Base-by-base conservation (phyloP, 1,284 basidiomycete genomes). In the Heterobasidion annosum region DNA sequence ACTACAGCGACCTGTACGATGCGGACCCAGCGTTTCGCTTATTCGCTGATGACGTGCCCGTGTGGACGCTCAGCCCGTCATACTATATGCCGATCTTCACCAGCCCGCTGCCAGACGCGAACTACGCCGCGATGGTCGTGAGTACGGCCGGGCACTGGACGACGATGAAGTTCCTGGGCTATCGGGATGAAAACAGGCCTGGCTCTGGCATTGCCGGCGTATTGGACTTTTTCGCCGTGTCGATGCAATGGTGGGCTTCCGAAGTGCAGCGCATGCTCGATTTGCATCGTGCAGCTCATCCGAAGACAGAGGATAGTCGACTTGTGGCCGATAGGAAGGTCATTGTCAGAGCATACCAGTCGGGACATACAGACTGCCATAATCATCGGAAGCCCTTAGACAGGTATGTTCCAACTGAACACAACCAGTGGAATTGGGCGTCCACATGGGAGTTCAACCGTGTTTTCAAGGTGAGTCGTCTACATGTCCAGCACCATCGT, bases 111-210 rank as follows among this genome's bases (percentile, higher is more conserved):
- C 78, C 79, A 1, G 62, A 71, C 25, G 72, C 65, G 5, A 78
- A 80, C 58, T 86, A 83, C 63, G 73, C 73, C 44, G 83, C 80
- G 10, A 67, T 86, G 62, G 62, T 86, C 55, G 73, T 78, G 32
- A 81, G 74, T 66, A 85, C 83, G 0, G 83, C 68, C 4, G 83
- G 83, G 1, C 83, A 86, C 63, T 86, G 83, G 83, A 84, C 81
- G 2, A 78, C 77, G 7, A 77, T 72, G 1, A 63, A 81, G 35
- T 74, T 85, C 62, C 76, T 78, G 55, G 65, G 66, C 2, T 68
- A 78, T 51, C 67, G 71, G 16, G 65, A 9, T 65, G 68, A 0
- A 65, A 59, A 65, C 0, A 65, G 63, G 9, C 67, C 65, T 0
- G 72, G 73, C 0, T 70, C 70, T 43, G 82, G 81, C 1, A 79